Conservation (phyloP, 345 rosid species). For the Acer yangbiense region DNA sequence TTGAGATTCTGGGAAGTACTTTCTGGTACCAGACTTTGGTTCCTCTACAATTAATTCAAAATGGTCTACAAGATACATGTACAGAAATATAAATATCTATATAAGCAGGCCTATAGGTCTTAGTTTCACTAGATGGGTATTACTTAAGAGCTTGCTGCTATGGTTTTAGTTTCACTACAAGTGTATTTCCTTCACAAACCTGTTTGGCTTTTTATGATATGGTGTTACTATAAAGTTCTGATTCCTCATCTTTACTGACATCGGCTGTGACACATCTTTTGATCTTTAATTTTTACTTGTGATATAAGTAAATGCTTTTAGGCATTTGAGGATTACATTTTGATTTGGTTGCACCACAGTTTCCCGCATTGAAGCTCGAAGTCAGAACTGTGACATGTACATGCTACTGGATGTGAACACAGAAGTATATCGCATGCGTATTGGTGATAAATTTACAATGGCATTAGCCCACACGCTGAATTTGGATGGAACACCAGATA, state of each 20-base stretch:
- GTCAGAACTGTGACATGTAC: slow-evolving; percentile 67
- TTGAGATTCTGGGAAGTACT: not conserved
- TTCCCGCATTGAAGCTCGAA: slow-evolving; percentile 67
- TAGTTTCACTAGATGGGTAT: not conserved
- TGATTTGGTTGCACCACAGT: slow-evolving; percentile 41
- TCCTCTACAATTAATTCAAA: not conserved
- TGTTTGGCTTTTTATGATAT: not conserved
- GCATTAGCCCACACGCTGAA: slow-evolving; percentile 67
- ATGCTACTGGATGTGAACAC: slow-evolving; percentile 70
- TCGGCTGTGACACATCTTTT: not conserved
- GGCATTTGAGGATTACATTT: not conserved
- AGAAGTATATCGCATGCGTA: slow-evolving; percentile 61
- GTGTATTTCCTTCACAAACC: not conserved
- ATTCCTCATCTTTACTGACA: not conserved
- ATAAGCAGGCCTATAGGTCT: not conserved
- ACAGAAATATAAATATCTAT: not conserved
- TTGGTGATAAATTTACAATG: slow-evolving; percentile 61
- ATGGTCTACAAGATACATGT: not conserved
- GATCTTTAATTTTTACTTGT: not conserved
- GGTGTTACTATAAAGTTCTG: not conserved
- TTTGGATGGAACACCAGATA: slow-evolving; percentile 72
- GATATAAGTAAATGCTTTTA: not conserved
- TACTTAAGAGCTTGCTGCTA: not conserved
- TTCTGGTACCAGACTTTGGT: not conserved
- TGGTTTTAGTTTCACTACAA: not conserved